Base-by-base conservation (phyloP, 805 yeast genomes). In the Danielozyma ontarioensis region DNA sequence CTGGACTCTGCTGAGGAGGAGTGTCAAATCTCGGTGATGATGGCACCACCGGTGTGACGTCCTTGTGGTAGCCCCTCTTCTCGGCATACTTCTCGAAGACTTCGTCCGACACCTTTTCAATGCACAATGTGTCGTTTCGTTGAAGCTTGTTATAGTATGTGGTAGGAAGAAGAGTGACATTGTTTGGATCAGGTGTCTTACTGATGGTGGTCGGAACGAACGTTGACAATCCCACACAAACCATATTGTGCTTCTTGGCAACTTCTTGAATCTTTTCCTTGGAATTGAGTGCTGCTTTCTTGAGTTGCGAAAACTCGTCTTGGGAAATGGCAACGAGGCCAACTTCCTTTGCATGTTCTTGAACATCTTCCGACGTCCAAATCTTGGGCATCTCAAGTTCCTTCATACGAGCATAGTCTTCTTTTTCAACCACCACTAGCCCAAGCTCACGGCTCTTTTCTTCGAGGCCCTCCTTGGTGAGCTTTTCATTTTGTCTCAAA, bases 171-270 rank as follows among this genome's bases (percentile, higher is more conserved):
- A 80, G 78, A 37, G 78, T 80, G 22, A 80, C 78, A 40, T 74
- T 72, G 3, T 62, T 55, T 10, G 67, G 54, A 42, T 80, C 84
- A 3, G 83, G 76, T 4, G 56, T 57, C 42, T 72, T 65, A 6
- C 74, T 70, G 24, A 71, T 71, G 2, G 83, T 76, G 1, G 88
- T 80, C 1, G 84, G 78, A 39, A 82, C 62, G 44, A 73, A 80
- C 2, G 78, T 64, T n/a, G 68, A 52, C 32, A 65, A 67, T 1
- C 90, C 84, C 26, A 83, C 64, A 32, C 76, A 66, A 43, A 81
- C 48, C 31, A 72, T 46, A 3, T 79, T 80, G 32, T 62, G 51
- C 11, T 58, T 48, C 32, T 57, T 64, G 4, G 81, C 83, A 5
- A 56, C 56, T 0, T 43, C 50, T 5, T 51, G 46, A 10, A 80